A percentile compares a stretch with the other conserved stretches of the same genome.
phyloP scores from a whole-genome alignment of 768 basidiomycete genomes.

The Rhizopogon vulgaris region DNA sequence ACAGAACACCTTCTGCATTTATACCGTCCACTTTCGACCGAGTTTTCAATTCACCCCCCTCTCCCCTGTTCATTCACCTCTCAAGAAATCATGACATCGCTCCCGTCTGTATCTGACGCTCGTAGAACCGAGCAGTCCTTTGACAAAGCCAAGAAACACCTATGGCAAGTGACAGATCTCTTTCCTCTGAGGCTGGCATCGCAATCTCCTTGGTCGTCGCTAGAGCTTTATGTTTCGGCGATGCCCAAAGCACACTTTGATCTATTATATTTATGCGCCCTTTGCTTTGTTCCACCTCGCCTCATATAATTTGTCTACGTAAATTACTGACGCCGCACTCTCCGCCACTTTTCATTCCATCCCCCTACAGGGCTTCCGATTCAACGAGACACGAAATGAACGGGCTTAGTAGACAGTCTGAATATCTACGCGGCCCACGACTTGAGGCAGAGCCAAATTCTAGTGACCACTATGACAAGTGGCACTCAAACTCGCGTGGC shows the following conservation, averaged over 20 bases:
- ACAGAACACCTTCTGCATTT: slow-evolving; percentile 22
- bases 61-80: slow-evolving; percentile 15
- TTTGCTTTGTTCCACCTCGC: slow-evolving; percentile 11
- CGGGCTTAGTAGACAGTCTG: slow-evolving; percentile 8
- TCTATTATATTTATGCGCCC: slow-evolving; percentile 3
- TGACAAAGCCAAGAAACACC: slow-evolving; percentile 30
- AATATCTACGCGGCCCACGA: background rate
- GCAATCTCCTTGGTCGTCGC: background rate
- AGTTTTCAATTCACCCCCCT: slow-evolving; percentile 18
- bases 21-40: slow-evolving; percentile 19
- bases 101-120: slow-evolving; percentile 6
- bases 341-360: slow-evolving; percentile 15
- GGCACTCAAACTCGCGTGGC: slow-evolving; percentile 4
- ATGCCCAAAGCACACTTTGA: background rate
- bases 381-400: slow-evolving; percentile 19
- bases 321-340: slow-evolving; percentile 27
- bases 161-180: slow-evolving; percentile 23
- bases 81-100: slow-evolving; percentile 18
- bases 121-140: slow-evolving; percentile 25
- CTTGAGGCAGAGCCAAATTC: slow-evolving; percentile 12
- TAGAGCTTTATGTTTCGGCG: background rate
- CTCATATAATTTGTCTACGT: slow-evolving; percentile 14
- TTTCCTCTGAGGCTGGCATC: slow-evolving; percentile 3
- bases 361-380: slow-evolving; percentile 24
- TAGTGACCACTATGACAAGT: slow-evolving; percentile 18